Percentiles rank a stretch among this genome's conserved stretches.
phyloP scores from a whole-genome alignment of 192 early-diverging fungal genomes.

The Coemansia sp. region DNA sequence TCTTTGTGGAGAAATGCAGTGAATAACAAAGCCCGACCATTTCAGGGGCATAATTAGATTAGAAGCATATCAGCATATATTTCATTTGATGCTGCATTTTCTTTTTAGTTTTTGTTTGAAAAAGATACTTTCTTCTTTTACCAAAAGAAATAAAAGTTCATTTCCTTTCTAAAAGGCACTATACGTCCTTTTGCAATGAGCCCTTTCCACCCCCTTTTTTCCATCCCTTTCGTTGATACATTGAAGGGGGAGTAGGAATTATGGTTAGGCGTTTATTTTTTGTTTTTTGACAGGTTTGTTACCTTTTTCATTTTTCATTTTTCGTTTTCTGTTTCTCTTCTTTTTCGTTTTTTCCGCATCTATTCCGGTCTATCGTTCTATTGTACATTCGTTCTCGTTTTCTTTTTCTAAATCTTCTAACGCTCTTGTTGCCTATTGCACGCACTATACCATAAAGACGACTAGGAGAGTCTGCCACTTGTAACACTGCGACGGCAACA shows the following conservation, averaged over 20 bases:
- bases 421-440: not conserved
- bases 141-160: too few species aligned
- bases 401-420: not conserved
- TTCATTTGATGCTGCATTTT: too few species aligned
- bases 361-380: not conserved
- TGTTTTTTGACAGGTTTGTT: not conserved
- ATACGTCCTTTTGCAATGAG: conserved; percentile 3
- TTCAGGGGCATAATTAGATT: too few species aligned
- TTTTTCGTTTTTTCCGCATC: not conserved
- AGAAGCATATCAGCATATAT: too few species aligned
- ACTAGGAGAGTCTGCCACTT: not conserved
- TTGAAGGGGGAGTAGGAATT: not conserved
- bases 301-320: not conserved
- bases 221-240: not conserved
- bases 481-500: not conserved
- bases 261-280: not conserved
- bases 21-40: too few species aligned
- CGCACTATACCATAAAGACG: conserved; percentile 3
- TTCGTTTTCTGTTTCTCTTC: not conserved
- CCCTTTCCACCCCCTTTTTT: not conserved
- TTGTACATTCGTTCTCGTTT: not conserved
- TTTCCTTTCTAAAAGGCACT: not conserved
- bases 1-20: too few species aligned
- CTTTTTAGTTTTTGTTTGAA: too few species aligned
- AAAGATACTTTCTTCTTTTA: too few species aligned